Percentiles rank a stretch among this genome's conserved stretches.
phyloP scores from a whole-genome alignment of 2,329 filamentous ascomycete species.

The Clarireedia sp. region DNA sequence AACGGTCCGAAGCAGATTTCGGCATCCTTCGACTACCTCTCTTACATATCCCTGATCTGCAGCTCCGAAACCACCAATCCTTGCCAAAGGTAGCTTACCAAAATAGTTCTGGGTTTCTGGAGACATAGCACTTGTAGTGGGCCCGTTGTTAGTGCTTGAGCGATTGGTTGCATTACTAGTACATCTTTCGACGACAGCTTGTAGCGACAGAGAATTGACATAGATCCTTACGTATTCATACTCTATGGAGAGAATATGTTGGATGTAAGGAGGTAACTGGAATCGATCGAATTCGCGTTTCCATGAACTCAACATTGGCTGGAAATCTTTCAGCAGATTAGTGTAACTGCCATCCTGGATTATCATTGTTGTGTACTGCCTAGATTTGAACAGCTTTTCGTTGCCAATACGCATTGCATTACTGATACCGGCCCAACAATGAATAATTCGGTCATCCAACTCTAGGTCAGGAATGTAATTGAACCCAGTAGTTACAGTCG shows the following conservation, averaged over 20 bases:
- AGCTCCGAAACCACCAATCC: slow-evolving; percentile 54
- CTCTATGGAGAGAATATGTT: slow-evolving; percentile 82
- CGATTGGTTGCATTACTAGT: slow-evolving; percentile 61
- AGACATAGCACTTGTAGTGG: slow-evolving; percentile 40
- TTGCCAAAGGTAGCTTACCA: slow-evolving; percentile 55
- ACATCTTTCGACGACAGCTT: slow-evolving; percentile 90
- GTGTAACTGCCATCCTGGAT: slow-evolving; percentile 83
- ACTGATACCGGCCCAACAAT: slow-evolving; percentile 92
- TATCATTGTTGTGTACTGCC: slow-evolving; percentile 79
- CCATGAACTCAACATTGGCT: slow-evolving; percentile 72
- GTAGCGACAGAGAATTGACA: slow-evolving; percentile 85
- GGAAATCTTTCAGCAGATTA: slow-evolving; percentile 70
- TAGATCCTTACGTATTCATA: slow-evolving; percentile 94
- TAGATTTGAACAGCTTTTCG: slow-evolving; percentile 77
- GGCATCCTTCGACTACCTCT: slow-evolving; percentile 69
- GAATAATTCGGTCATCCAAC: slow-evolving; percentile 61
- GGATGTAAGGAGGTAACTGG: slow-evolving; percentile 55
- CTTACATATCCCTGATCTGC: slow-evolving; percentile 66
- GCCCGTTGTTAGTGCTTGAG: slow-evolving; percentile 26
- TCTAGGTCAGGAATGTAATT: slow-evolving; percentile 61
- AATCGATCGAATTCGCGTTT: slow-evolving; percentile 75
- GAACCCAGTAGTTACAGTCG: slow-evolving; percentile 49
- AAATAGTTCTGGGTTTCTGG: slow-evolving; percentile 59
- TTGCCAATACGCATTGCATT: slow-evolving; percentile 89
- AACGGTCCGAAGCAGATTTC: slow-evolving; percentile 68